Percentiles rank a stretch among this genome's conserved stretches.
phyloP scores from a whole-genome alignment of 257 asterid species.

The Cordia subcordata region DNA sequence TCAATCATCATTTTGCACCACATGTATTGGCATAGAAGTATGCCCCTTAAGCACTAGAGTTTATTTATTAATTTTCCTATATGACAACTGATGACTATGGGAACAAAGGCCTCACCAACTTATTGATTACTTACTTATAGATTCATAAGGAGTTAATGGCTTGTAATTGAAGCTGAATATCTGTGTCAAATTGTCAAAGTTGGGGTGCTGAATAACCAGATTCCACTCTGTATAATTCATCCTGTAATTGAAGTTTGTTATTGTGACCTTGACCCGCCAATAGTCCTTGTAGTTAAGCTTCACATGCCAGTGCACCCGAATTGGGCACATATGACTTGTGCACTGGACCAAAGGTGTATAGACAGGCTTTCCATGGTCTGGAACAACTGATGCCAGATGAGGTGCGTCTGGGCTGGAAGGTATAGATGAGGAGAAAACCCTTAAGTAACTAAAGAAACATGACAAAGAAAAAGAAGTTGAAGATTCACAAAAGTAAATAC shows the following conservation, averaged over 20 bases:
- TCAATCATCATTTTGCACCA: neutral
- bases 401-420: conserved; percentile 60
- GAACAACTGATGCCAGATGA: conserved; percentile 67
- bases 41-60: neutral
- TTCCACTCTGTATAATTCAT: conserved; percentile 81
- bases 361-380: conserved; percentile 45
- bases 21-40: too few relatives aligned
- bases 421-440: conserved; percentile 1
- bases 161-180: conserved; percentile 85
- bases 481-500: conserved; percentile 12
- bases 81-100: neutral
- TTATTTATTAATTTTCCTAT: neutral
- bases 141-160: conserved; percentile 58
- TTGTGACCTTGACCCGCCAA: conserved; percentile 81
- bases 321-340: conserved; percentile 85
- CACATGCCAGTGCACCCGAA: conserved; percentile 89
- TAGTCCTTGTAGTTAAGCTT: conserved; percentile 76
- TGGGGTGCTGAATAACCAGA: conserved; percentile 87
- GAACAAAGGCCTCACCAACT: too few relatives aligned
- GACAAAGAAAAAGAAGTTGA: neutral
- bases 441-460: neutral
- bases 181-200: conserved; percentile 79
- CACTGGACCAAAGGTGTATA: conserved; percentile 75
- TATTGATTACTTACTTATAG: conserved; percentile 53
- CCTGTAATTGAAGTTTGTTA: conserved; percentile 75